Percentiles rank a stretch among this genome's conserved stretches.
phyloP scores from a whole-genome alignment of 164 flowering plant genomes.

The Umbilicus rupestris region DNA sequence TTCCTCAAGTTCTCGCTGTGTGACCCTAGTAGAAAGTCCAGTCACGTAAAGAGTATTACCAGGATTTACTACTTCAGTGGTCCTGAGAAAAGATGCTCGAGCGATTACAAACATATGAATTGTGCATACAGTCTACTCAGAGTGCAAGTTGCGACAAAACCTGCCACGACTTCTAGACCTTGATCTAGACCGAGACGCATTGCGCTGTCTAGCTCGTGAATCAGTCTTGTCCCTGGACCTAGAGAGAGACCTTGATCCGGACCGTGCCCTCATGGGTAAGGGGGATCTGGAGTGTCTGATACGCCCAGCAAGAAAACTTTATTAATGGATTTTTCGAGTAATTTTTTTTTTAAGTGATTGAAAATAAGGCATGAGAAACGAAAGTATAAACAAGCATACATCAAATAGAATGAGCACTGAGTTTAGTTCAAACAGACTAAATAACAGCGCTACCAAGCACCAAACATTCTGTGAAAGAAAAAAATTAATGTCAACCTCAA shows the following conservation, averaged over 20 bases:
- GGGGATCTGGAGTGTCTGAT: constrained; percentile 51
- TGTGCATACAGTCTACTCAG: not conserved
- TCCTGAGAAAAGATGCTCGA: constrained; percentile 11
- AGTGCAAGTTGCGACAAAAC: constrained; percentile 18
- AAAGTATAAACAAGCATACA: too few species aligned
- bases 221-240: constrained; percentile 33
- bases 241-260: constrained; percentile 38
- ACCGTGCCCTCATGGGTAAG: constrained; percentile 40
- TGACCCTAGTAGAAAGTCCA: constrained; percentile 75
- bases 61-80: constrained; percentile 40
- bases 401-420: too few species aligned
- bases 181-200: constrained; percentile 38
- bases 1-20: constrained; percentile 63
- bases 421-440: too few species aligned
- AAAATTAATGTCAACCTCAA: too few species aligned
- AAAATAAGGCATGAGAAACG: too few species aligned
- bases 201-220: constrained; percentile 14
- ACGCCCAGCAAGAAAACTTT: not conserved
- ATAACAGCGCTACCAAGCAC: too few species aligned
- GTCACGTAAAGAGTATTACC: constrained; percentile 87
- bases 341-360: too few species aligned
- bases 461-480: too few species aligned
- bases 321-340: too few species aligned
- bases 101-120: not conserved
- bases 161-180: constrained; percentile 65